These are phyloP conservation scores for Boletus sensibilis DNA, from an alignment of 768 basidiomycete species.

Conservation along the genomic window DNA sequence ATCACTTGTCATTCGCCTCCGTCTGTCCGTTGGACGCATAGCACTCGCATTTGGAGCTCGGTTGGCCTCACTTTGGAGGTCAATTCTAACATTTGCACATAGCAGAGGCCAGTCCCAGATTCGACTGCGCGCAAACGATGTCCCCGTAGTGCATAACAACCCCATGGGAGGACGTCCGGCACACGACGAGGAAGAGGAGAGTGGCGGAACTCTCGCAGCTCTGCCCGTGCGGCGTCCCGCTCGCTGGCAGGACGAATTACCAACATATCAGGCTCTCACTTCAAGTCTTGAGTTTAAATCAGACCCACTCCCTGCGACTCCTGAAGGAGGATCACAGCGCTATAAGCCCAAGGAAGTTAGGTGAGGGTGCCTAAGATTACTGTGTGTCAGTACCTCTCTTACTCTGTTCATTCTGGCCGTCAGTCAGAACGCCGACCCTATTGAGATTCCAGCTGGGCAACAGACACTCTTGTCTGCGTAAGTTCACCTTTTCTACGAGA, in stretches of 20 bases:
- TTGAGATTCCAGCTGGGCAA: constrained; percentile 9
- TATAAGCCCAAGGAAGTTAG: constrained; percentile 1
- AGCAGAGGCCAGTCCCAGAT: neutral
- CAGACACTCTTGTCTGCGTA: constrained; percentile 7
- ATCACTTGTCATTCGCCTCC: constrained; percentile 3
- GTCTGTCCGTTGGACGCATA: neutral
- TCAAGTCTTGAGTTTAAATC: neutral
- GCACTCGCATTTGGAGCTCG: neutral
- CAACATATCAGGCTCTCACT: neutral
- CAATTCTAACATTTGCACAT: neutral
- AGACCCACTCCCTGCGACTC: neutral
- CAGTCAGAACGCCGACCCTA: neutral
- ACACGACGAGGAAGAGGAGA: neutral
- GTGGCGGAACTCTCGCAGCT: constrained; percentile 4
- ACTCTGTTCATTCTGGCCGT: neutral
- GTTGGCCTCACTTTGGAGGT: constrained; percentile 3
- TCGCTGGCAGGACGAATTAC: neutral
- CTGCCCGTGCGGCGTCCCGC: neutral
- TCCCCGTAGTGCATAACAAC: neutral
- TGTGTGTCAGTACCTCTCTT: neutral
- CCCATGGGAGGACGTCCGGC: neutral
- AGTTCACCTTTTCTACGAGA: neutral
- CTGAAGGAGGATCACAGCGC: constrained; percentile 10
- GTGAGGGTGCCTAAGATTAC: neutral
- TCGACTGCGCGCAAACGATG: neutral